phyloP scores from a whole-genome alignment of 2,329 filamentous ascomycete species.

The Elsinoe ampelina region DNA sequence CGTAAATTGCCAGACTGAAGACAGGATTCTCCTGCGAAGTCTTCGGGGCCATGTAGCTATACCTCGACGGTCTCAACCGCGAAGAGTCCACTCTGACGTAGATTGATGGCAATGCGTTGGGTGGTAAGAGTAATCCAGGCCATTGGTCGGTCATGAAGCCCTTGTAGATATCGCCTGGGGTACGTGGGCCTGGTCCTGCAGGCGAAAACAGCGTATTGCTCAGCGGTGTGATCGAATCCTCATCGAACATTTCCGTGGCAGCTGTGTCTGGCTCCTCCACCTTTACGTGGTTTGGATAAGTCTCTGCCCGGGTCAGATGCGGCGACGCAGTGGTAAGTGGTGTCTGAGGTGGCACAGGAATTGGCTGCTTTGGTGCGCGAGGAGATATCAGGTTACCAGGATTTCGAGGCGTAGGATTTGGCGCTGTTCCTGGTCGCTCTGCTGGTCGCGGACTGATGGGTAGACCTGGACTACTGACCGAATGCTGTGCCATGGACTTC shows the following conservation, averaged over 20 bases:
- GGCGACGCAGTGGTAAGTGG: slow-evolving; percentile 54
- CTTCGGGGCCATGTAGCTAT: slow-evolving; percentile 71
- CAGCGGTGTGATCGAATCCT: not conserved
- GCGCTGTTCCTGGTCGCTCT: slow-evolving; percentile 44
- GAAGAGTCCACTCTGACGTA: slow-evolving; percentile 85
- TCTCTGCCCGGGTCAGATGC: slow-evolving; percentile 32
- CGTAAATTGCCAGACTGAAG: slow-evolving; percentile 80
- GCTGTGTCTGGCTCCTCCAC: slow-evolving; percentile 20
- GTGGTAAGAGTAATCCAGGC: slow-evolving; percentile 73
- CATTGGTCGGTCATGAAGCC: slow-evolving; percentile 79
- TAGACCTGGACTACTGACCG: slow-evolving; percentile 53
- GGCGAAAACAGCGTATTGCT: not conserved
- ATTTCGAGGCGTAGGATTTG: slow-evolving; percentile 50
- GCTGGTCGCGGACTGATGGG: slow-evolving; percentile 53
- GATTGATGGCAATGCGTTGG: slow-evolving; percentile 79
- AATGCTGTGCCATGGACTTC: slow-evolving; percentile 28
- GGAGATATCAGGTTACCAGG: slow-evolving; percentile 55
- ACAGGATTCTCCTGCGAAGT: slow-evolving; percentile 85
- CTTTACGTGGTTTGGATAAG: slow-evolving; percentile 23
- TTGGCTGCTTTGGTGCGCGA: slow-evolving; percentile 62
- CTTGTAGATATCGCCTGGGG: slow-evolving; percentile 52
- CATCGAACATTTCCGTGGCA: slow-evolving; percentile 4
- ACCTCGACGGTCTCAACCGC: slow-evolving; percentile 81
- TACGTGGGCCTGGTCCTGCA: slow-evolving; percentile 8
- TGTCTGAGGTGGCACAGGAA: slow-evolving; percentile 62